Evolutionary conservation across 805 yeast species (phyloP).

Genomic region (Diddensiella santjacobensis): DNA sequence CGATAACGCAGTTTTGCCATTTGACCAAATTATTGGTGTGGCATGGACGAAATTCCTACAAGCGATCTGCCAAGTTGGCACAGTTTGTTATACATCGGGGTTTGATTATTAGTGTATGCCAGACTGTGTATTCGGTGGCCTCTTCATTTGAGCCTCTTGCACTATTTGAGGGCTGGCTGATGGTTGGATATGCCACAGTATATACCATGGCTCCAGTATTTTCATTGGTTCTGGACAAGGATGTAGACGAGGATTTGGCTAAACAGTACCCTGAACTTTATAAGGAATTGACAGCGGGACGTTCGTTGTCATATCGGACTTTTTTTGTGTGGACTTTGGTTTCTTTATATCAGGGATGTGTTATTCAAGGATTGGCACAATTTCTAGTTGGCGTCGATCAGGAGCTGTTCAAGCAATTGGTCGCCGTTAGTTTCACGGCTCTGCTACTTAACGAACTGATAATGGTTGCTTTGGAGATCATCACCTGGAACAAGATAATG

Average conservation of each 20-base stretch:
- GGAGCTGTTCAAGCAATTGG: slow-evolving; percentile 63
- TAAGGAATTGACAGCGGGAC: slow-evolving; percentile 85
- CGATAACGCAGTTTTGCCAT: slow-evolving; percentile 87
- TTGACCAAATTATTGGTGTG: slow-evolving; percentile 81
- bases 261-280: slow-evolving; percentile 91
- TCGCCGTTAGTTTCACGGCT: slow-evolving; percentile 79
- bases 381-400: slow-evolving; percentile 58
- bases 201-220: slow-evolving; percentile 99
- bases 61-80: slow-evolving; percentile 89
- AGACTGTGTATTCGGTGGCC: slow-evolving; percentile 84
- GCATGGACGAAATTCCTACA: slow-evolving; percentile 98
- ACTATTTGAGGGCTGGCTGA: slow-evolving; percentile 89
- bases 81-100: slow-evolving; percentile 98
- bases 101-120: slow-evolving; percentile 86
- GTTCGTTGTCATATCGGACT: slow-evolving; percentile 77
- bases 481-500: slow-evolving; percentile 88
- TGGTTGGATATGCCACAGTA: slow-evolving; percentile 97
- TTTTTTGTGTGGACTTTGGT: slow-evolving; percentile 89
- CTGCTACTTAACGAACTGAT: slow-evolving; percentile 78
- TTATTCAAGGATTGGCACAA: slow-evolving; percentile 82
- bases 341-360: slow-evolving; percentile 85
- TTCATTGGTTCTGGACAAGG: slow-evolving; percentile 84
- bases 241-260: slow-evolving; percentile 84
- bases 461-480: slow-evolving; percentile 91
- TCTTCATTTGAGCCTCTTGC: slow-evolving; percentile 92